Evolutionary conservation across 73 alveolate species (phyloP).

Genomic region (Tetrahymena elliotti): DNA sequence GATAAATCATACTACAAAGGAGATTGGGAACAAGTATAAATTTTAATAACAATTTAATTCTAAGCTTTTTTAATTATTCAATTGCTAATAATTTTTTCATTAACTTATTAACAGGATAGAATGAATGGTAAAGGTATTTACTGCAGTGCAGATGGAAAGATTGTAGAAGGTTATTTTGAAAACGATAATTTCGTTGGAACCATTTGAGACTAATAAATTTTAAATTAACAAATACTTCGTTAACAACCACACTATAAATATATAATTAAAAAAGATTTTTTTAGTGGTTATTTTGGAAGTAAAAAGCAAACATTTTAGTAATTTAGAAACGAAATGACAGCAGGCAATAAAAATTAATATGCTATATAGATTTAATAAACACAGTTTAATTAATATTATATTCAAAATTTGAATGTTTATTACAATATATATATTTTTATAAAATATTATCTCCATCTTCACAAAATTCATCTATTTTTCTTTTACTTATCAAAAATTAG

Average conservation of each 20-base stretch:
- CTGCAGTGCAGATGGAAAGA: slow-evolving; percentile 25
- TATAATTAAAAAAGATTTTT: no score
- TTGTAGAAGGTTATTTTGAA: slow-evolving; percentile 30
- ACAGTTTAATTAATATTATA: not conserved
- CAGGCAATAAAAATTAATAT: not conserved
- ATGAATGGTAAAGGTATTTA: slow-evolving; percentile 41
- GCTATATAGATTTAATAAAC: not conserved
- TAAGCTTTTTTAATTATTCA: no score
- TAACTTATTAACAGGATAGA: slow-evolving; percentile 14
- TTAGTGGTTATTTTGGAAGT: not conserved
- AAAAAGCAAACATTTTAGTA: not conserved
- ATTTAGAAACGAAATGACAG: no score
- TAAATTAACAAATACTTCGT: not conserved
- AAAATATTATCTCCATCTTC: not conserved
- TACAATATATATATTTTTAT: not conserved
- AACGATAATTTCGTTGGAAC: slow-evolving; percentile 37
- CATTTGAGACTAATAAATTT: not conserved
- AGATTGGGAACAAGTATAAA: slow-evolving; percentile 41
- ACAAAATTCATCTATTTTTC: not conserved
- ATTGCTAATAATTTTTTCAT: not conserved
- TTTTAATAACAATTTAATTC: no score
- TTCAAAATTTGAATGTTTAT: not conserved
- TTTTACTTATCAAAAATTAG: no score
- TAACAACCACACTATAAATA: not conserved
- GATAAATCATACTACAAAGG: slow-evolving; percentile 74